phyloP scores from a whole-genome alignment of 768 basidiomycete genomes.

The Tulasnella sp. region DNA sequence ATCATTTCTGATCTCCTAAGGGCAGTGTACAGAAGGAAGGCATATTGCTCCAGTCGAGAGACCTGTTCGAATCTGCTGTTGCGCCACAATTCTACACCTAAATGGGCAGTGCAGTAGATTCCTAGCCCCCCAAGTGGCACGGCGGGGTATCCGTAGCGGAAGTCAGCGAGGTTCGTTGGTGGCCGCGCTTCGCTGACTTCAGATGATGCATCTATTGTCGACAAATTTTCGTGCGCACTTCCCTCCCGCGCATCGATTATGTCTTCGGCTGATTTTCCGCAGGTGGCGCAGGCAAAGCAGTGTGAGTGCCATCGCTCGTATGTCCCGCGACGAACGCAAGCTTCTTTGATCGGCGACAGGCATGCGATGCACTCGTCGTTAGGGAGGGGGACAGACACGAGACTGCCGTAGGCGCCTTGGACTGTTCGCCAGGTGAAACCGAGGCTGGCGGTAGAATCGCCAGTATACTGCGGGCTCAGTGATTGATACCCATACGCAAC shows the following conservation, averaged over 20 bases:
- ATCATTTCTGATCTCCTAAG: no score
- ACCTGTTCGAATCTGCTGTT: conserved; percentile 82
- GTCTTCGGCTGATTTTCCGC: conserved; percentile 64
- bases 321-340: conserved; percentile 89
- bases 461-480: conserved; percentile 82
- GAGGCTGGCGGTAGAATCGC: no score
- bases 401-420: no score
- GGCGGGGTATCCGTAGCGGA: conserved; percentile 72
- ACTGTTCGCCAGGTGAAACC: no score
- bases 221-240: conserved; percentile 41
- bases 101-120: conserved; percentile 77
- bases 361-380: conserved; percentile 87
- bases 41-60: conserved; percentile 93
- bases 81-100: conserved; percentile 51
- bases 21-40: conserved; percentile 95
- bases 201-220: conserved; percentile 37
- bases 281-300: conserved; percentile 77
- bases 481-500: conserved; percentile 92
- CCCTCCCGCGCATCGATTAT: conserved; percentile 50
- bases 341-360: conserved; percentile 88
- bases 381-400: conserved; percentile 36
- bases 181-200: conserved; percentile 66
- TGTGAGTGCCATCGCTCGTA: conserved; percentile 96
- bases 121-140: no score
- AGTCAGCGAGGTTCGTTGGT: conserved; percentile 76